A percentile compares a stretch with the other conserved stretches of the same genome.
Evolutionary conservation across 306 rosid species (phyloP).

Genomic region (Mimosa bimucronata): DNA sequence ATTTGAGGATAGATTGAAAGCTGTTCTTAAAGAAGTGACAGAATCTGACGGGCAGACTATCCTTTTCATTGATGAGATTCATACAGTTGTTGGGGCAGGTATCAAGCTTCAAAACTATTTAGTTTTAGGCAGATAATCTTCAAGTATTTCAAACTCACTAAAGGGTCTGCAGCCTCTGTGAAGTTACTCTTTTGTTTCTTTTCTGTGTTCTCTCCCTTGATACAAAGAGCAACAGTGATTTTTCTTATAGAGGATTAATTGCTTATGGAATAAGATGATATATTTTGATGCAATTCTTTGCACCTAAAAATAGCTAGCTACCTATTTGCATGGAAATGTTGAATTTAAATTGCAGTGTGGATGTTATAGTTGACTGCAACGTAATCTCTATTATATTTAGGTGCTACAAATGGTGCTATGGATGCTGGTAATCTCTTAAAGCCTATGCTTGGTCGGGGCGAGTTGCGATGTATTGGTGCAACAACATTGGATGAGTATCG

Average conservation of each 20-base stretch:
- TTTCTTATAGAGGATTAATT: constrained; percentile 5
- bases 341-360: constrained; percentile 21
- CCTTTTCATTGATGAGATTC: constrained; percentile 96
- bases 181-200: constrained; percentile 3
- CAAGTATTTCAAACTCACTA: constrained; percentile 11
- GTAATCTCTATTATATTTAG: constrained; percentile 48
- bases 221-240: constrained; percentile 8
- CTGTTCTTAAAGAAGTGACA: constrained; percentile 97
- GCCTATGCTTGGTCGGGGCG: constrained; percentile 99
- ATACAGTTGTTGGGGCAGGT: constrained; percentile 99
- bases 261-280: not conserved
- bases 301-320: not conserved
- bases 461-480: constrained; percentile 95
- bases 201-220: not conserved
- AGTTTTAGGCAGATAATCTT: constrained; percentile 15
- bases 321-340: constrained; percentile 9
- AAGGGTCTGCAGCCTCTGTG: constrained; percentile 12
- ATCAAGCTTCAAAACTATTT: constrained; percentile 34
- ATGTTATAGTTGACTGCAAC: constrained; percentile 29
- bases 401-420: constrained; percentile 98
- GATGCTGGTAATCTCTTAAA: constrained; percentile 98
- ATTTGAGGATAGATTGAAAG: constrained; percentile 98
- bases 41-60: constrained; percentile 95
- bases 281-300: constrained; percentile 13
- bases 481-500: constrained; percentile 95